Percentiles rank a stretch among this genome's conserved stretches.
phyloP scores from a whole-genome alignment of 768 basidiomycete genomes.

The Trametes punicea region DNA sequence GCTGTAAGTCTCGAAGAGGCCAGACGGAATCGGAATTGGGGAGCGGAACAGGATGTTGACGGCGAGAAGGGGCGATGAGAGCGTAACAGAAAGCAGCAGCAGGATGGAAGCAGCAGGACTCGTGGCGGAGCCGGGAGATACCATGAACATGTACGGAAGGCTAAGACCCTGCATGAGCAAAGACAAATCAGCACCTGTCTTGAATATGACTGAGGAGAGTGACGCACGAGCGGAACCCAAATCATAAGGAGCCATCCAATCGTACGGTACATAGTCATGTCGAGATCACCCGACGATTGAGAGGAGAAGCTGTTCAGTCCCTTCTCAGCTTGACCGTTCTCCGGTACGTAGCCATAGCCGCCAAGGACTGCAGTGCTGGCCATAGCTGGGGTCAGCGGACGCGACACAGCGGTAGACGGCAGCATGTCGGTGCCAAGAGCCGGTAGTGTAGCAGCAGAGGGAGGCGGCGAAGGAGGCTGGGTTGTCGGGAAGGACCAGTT shows the following conservation, averaged over 20 bases:
- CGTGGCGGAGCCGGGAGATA: conserved; percentile 39
- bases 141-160: conserved; percentile 54
- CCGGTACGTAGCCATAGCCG: conserved; percentile 61
- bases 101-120: conserved; percentile 45
- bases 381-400: conserved; percentile 51
- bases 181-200: background rate
- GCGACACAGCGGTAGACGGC: conserved; percentile 36
- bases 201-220: background rate
- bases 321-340: conserved; percentile 48
- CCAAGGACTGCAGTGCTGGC: conserved; percentile 61
- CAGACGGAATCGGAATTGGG: conserved; percentile 64
- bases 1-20: conserved; percentile 53
- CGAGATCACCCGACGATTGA: conserved; percentile 44
- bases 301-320: conserved; percentile 45
- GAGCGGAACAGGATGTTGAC: conserved; percentile 57
- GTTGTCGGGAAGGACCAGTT: conserved; percentile 69
- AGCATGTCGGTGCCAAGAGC: conserved; percentile 44
- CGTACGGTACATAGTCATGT: conserved; percentile 53
- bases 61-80: conserved; percentile 65
- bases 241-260: conserved; percentile 64
- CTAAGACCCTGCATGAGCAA: conserved; percentile 45
- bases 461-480: conserved; percentile 28
- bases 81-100: conserved; percentile 59
- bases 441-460: conserved; percentile 33
- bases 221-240: conserved; percentile 67